phyloP scores from a whole-genome alignment of 2,329 filamentous ascomycete genomes.

The Colletotrichum graminicola region DNA sequence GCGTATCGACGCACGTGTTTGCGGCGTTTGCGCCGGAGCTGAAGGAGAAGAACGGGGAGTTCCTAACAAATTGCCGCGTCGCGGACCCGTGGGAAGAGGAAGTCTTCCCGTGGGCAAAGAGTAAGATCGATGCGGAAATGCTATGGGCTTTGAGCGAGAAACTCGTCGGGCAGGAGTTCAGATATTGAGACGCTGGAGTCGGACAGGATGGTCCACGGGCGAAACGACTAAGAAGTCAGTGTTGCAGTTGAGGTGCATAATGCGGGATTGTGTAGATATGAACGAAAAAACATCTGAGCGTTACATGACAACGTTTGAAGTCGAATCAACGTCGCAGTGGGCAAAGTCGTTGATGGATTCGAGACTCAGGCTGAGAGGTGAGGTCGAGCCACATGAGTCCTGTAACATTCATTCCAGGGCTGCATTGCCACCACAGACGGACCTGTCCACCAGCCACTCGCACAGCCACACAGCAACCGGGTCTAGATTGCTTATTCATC shows the following conservation, averaged over 20 bases:
- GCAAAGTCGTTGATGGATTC: neutral
- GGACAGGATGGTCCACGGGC: neutral
- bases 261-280: neutral
- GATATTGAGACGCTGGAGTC: conserved; percentile 17
- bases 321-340: neutral
- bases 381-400: neutral
- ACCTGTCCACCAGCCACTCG: neutral
- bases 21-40: conserved; percentile 31
- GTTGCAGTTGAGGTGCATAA: neutral
- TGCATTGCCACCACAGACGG: neutral
- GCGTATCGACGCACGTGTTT: conserved; percentile 35
- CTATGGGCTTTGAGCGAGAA: conserved; percentile 42
- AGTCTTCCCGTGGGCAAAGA: conserved; percentile 30
- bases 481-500: neutral
- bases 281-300: neutral
- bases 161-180: conserved; percentile 38
- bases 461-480: neutral
- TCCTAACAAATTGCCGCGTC: conserved; percentile 23
- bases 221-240: neutral
- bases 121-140: conserved; percentile 33
- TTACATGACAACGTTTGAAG: neutral
- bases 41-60: conserved; percentile 33
- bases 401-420: too few relatives aligned
- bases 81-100: conserved; percentile 39
- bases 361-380: neutral